phyloP scores from a whole-genome alignment of 805 yeast species.

The Kuraishia hungarica region DNA sequence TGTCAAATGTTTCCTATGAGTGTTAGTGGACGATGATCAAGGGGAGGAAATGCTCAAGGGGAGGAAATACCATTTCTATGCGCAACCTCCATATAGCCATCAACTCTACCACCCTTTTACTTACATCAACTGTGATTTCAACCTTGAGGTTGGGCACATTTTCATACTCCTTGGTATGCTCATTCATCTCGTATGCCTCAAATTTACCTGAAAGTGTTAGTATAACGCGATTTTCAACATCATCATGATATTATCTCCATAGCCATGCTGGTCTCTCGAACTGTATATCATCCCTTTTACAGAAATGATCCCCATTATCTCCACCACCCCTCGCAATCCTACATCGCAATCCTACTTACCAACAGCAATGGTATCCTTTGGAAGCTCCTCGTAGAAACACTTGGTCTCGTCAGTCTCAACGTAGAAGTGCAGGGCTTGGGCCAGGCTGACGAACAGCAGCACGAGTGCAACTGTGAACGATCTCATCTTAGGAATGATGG shows the following conservation, averaged over 20 bases:
- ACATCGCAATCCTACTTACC: too few relatives aligned
- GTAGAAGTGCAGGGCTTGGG: constrained; percentile 65
- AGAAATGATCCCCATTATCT: too few relatives aligned
- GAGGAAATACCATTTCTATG: too few relatives aligned
- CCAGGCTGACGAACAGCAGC: constrained; percentile 10
- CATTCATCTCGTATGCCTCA: constrained; percentile 56
- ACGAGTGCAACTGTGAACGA: constrained; percentile 1
- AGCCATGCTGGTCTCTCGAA: too few relatives aligned
- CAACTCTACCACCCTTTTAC: constrained; percentile 11
- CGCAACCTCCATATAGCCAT: background rate
- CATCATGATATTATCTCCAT: too few relatives aligned
- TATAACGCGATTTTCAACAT: background rate
- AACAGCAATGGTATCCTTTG: constrained; percentile 69
- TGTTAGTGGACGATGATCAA: constrained; percentile 3
- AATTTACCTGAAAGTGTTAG: constrained; percentile 29
- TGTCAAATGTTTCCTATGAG: constrained; percentile 59
- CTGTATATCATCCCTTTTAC: background rate
- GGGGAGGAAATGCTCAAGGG: background rate
- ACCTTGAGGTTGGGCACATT: constrained; percentile 50
- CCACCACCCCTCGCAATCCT: too few relatives aligned
- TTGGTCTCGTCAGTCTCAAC: constrained; percentile 64
- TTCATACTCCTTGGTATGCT: constrained; percentile 35
- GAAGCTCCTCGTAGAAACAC: constrained; percentile 81
- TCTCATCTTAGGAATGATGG: background rate
- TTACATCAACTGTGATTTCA: constrained; percentile 59